A percentile compares a stretch with the other conserved stretches of the same genome.
Conservation (phyloP, 2,329 filamentous ascomycete species). For the Chaetomium sp. region DNA sequence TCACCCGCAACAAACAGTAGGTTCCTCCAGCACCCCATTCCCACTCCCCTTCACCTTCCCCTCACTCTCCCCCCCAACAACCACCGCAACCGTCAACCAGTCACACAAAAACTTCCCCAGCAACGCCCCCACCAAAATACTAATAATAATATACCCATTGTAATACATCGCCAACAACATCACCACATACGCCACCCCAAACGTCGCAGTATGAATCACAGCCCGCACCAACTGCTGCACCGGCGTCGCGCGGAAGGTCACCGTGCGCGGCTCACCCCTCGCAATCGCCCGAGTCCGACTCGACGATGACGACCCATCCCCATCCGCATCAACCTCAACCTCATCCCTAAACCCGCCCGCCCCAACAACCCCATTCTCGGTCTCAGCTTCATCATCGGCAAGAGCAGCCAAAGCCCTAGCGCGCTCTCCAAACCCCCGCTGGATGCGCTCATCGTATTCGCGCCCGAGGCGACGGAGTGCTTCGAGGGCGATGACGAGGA, state of each 20-base stretch:
- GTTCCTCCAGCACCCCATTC: conserved; percentile 36
- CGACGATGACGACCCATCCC: too few relatives aligned
- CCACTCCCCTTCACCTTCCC: conserved; percentile 22
- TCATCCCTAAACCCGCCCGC: too few relatives aligned
- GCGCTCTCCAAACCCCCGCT: conserved; percentile 34
- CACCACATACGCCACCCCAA: conserved; percentile 38
- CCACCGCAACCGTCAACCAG: conserved; percentile 43
- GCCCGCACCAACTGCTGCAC: conserved; percentile 36
- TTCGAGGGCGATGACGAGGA: conserved; percentile 36
- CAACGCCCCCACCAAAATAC: conserved; percentile 41
- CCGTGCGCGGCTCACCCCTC: conserved; percentile 14
- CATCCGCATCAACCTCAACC: too few relatives aligned
- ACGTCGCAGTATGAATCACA: conserved; percentile 34
- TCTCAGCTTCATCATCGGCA: too few relatives aligned
- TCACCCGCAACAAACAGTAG: conserved; percentile 43
- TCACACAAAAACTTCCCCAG: conserved; percentile 50
- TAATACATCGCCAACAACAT: conserved; percentile 43
- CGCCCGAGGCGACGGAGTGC: conserved; percentile 35
- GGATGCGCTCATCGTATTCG: conserved; percentile 37
- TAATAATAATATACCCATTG: conserved; percentile 40
- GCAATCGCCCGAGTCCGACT: neutral
- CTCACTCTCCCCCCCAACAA: conserved; percentile 25
- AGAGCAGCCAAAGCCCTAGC: conserved; percentile 21
- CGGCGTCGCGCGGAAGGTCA: conserved; percentile 34
- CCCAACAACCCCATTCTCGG: too few relatives aligned